Evolutionary conservation across 2,329 filamentous ascomycete species (phyloP), one percentile per base, ranked within the genome.

Genomic region (Penicillium freii): DNA sequence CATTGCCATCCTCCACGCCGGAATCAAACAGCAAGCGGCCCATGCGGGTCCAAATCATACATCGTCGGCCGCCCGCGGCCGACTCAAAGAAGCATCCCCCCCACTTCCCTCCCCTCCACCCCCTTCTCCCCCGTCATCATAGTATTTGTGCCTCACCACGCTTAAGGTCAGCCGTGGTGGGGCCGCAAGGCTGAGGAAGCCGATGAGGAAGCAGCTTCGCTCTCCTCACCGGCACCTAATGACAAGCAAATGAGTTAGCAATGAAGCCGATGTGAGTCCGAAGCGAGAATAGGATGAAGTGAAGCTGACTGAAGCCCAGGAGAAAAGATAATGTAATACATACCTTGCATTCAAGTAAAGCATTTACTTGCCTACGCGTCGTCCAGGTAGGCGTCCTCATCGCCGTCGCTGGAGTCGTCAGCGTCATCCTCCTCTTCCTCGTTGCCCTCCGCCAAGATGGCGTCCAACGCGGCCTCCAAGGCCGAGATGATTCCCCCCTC

Each of bases 101-200:
- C 23, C 10, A 3, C 38, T 31, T 25, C 36, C 36, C 11, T 38
- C n/a, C 13, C 21, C 21, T 27, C 15, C 21, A n/a, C n/a, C 34
- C 10, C 21, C 6, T n/a, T 9, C 10, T 21, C 29, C 11, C 29
- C 21, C 1, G 4, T 42, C 1, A 17, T 45, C 1, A 27, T 43
- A 9, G 31, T 15, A 13, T 19, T 25, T 5, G 29, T 51, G 29
- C 13, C 39, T 29, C 50, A 45, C 39, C 39, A 52, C 21, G 50
- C 29, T 51, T 51, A 7, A 42, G 29, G 21, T 45, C 50, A 52
- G 25, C 38, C 49, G 17, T 51, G 49, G 49, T 34, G 38, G 38
- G 13, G 36, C 15, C 1, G 29, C 49, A 51, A 51, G 38, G 39
- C 21, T 4, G 21, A 52, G 39, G 38, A 51, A 33, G n/a, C 39